Evolutionary conservation across 2,329 filamentous ascomycete genomes (phyloP), one percentile per base, ranked within the genome.

Genomic region (Hirsutella thompsonii): DNA sequence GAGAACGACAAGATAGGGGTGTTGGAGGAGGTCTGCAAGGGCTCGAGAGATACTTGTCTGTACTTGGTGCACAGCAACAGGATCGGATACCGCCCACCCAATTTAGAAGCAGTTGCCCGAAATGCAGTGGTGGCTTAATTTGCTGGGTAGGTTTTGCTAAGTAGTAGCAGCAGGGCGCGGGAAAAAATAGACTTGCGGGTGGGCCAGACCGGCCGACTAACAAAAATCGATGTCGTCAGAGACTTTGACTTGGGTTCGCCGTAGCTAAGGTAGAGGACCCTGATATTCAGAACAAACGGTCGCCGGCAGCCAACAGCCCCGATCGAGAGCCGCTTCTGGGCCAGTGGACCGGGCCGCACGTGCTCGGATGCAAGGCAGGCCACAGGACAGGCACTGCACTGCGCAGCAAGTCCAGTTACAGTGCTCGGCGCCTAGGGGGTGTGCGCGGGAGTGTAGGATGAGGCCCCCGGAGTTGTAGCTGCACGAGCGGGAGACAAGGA

Each of bases 211-310:
- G 19, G n/a, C 29, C 16, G 18, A 21, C 20, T 20, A 30, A 16
- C 4, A 10, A 30, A 33, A 40, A 21, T 30, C 38, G 29, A 45
- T 45, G 44, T 43, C 41, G 41, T 45, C 42, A 45, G 39, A 34
- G 41, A 20, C 16, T 18, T 16, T 18, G 32, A 5, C 13, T 16
- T 16, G 32, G 16, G n/a, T 6, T 11, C 23, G 11, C 23, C 23
- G 23, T 11, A 26, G 32, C 32, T 34, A n/a, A n/a, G n/a, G n/a
- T n/a, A 5, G 8, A 34, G 2, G 32, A 34, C 32, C 37, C 18
- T 38, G 26, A 38, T 30, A 38, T 38, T 13, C 21, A 36, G 33
- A 36, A 20, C 30, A 14, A 30, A 8, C 16, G 41, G 33, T 23
- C 21, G 30, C 13, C 32, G 23, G 23, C 23, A 26, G 23, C 23